Base-by-base conservation (phyloP, 129 eudicot genomes). In the Dittrichia graveolens region DNA sequence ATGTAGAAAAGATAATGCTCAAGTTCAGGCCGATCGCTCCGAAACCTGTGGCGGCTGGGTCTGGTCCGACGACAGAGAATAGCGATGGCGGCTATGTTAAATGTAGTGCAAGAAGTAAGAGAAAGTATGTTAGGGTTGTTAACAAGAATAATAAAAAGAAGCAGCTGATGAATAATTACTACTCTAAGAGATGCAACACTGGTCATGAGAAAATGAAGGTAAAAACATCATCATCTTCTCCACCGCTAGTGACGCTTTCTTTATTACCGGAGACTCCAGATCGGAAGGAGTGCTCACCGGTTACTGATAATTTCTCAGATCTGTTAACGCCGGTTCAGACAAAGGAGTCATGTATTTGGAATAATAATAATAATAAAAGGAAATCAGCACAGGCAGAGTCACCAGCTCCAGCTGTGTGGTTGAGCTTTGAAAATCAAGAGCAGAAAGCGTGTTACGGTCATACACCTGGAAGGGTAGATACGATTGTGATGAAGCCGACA, bases 21-120 rank as follows among this genome's bases (percentile, higher is more conserved):
- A 83, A 74, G 62, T 93, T 65, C 70, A 69, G 98, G 42, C 98
- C 96, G 31, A 93, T 93, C 18, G 98, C 96, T 0, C 98, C 98
- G 4, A 93, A 93, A 60, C 98, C 98, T 12, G 85, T 73, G 1
- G 37, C 74, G 3, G 75, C 67, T 8, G 81, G 85, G 0, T 75
- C 82, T 11, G 80, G 79, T 9, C 80, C 85, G 0, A 3, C 70
- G 46, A 71, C 80, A 50, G 83, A 78, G n/a, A 75, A 61, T n/a
- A 57, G 65, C 63, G 74, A 73, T 3, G 77, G 72, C 15, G 77
- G 72, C 15, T 71, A 70, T 12, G 82, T 71, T 24, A 80, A 78
- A 58, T 6, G 61, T 24, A 24, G 31, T 10, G 82, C 69, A 6
- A 70, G 92, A 16, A 80, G 81, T n/a, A 89, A 79, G 78, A 74